Percentiles rank a stretch among this genome's conserved stretches.
Evolutionary conservation across 371 early-diverging fungal species (phyloP).

Genomic region (Lichtheimia ramosa): DNA sequence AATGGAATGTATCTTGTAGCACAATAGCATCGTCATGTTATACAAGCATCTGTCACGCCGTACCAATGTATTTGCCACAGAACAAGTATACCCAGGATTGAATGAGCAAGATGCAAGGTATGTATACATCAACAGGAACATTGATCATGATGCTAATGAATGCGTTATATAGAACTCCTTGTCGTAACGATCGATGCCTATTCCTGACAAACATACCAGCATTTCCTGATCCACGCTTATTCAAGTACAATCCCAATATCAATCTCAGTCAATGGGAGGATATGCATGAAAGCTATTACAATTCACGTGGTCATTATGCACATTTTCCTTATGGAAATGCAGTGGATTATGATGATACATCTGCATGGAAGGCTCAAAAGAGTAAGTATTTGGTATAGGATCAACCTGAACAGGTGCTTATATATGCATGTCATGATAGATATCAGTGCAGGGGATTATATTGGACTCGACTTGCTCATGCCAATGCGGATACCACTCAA

Average conservation of each 20-base stretch:
- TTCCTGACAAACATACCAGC: slow-evolving; percentile 55
- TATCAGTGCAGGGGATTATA: slow-evolving; percentile 56
- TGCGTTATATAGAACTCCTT: slow-evolving; percentile 34
- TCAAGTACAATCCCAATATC: slow-evolving; percentile 52
- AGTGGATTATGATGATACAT: slow-evolving; percentile 49
- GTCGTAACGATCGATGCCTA: slow-evolving; percentile 58
- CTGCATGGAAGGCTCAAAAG: slow-evolving; percentile 37
- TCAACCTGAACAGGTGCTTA: neutral
- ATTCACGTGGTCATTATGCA: slow-evolving; percentile 24
- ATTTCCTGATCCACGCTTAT: slow-evolving; percentile 50
- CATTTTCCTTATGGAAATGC: slow-evolving; percentile 51
- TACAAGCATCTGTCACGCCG: slow-evolving; percentile 36
- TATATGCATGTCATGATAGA: slow-evolving; percentile 15
- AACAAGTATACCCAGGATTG: slow-evolving; percentile 38
- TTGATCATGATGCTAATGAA: neutral
- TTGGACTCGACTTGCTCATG: slow-evolving; percentile 62
- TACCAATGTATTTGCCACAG: slow-evolving; percentile 30
- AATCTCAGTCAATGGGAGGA: slow-evolving; percentile 41
- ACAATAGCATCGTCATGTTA: slow-evolving; percentile 38
- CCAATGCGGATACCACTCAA: slow-evolving; percentile 49
- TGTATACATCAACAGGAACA: neutral
- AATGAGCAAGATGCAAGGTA: slow-evolving; percentile 40
- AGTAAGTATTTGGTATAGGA: slow-evolving; percentile 29
- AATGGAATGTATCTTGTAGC: slow-evolving; percentile 16
- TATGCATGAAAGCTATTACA: slow-evolving; percentile 50